A percentile compares a stretch with the other conserved stretches of the same genome.
Evolutionary conservation across 106 monocot genomes (phyloP).

Genomic region (Dioscorea alata): DNA sequence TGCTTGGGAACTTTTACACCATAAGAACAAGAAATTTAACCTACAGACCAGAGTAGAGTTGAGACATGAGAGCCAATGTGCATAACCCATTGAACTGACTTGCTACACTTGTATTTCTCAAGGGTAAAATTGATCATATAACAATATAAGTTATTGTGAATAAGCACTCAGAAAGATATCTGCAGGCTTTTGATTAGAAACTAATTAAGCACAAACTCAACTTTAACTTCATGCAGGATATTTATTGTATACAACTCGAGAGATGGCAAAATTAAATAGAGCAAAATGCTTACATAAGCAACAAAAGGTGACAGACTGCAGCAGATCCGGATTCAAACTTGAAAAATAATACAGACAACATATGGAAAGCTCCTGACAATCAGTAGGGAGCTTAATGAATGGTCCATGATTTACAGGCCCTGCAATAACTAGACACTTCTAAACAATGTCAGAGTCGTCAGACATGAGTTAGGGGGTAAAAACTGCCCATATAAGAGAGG

Average conservation of each 20-base stretch:
- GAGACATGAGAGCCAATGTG: no score
- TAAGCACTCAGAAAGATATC: neutral
- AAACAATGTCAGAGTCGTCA: neutral
- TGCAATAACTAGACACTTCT: conserved; percentile 21
- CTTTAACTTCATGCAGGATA: neutral
- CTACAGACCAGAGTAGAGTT: no score
- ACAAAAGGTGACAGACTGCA: conserved; percentile 56
- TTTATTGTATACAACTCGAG: neutral
- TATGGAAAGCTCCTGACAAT: conserved; percentile 75
- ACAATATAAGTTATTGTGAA: neutral
- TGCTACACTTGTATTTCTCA: no score
- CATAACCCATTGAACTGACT: no score
- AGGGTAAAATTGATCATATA: no score
- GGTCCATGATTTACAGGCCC: conserved; percentile 38
- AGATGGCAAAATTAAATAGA: neutral
- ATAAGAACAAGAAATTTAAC: no score
- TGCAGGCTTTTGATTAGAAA: neutral
- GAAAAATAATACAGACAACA: conserved; percentile 70
- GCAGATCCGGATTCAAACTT: conserved; percentile 38
- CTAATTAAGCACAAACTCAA: neutral
- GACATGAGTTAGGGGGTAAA: neutral
- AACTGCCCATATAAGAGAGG: neutral
- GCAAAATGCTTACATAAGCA: conserved; percentile 54
- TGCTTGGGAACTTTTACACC: no score
- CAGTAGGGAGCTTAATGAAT: conserved; percentile 63